These are phyloP conservation scores for Gloeostereum incarnatum DNA, from an alignment of 768 basidiomycete species.

Conservation along the genomic window DNA sequence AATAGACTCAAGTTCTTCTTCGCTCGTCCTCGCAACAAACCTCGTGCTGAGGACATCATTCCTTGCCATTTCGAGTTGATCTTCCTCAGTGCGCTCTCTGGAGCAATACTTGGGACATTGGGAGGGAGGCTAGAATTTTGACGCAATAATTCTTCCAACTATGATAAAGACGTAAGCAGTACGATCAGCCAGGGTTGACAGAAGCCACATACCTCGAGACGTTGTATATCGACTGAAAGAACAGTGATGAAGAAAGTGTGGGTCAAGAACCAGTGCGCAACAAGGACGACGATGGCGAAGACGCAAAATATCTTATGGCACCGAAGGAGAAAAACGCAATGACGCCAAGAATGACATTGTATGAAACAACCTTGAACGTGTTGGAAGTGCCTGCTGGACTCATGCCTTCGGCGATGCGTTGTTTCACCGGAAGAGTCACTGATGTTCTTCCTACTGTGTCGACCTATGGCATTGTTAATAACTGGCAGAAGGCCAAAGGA, in stretches of 20 bases:
- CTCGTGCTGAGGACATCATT: constrained; percentile 28
- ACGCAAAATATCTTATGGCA: constrained; percentile 83
- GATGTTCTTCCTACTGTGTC: constrained; percentile 81
- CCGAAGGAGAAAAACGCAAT: constrained; percentile 69
- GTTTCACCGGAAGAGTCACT: constrained; percentile 81
- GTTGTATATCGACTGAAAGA: constrained; percentile 90
- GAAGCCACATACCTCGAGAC: constrained; percentile 56
- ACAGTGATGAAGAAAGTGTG: constrained; percentile 95
- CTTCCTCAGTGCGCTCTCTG: constrained; percentile 21
- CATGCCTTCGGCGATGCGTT: constrained; percentile 88
- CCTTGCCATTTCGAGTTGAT: constrained; percentile 36
- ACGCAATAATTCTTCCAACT: constrained; percentile 81
- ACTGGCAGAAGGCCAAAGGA: constrained; percentile 17
- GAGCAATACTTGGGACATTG: constrained; percentile 17
- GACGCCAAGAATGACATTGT: constrained; percentile 70
- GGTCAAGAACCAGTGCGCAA: constrained; percentile 96
- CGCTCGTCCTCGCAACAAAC: constrained; percentile 54
- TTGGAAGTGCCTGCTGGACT: constrained; percentile 85
- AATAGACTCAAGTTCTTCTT: constrained; percentile 75
- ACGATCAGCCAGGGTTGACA: background rate
- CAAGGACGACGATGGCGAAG: constrained; percentile 89
- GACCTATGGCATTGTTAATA: constrained; percentile 56
- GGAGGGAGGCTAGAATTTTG: constrained; percentile 57
- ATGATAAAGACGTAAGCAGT: constrained; percentile 4
- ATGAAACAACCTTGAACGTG: constrained; percentile 84